phyloP scores from a whole-genome alignment of 2,329 filamentous ascomycete genomes.

The Neofusicoccum laricinum region DNA sequence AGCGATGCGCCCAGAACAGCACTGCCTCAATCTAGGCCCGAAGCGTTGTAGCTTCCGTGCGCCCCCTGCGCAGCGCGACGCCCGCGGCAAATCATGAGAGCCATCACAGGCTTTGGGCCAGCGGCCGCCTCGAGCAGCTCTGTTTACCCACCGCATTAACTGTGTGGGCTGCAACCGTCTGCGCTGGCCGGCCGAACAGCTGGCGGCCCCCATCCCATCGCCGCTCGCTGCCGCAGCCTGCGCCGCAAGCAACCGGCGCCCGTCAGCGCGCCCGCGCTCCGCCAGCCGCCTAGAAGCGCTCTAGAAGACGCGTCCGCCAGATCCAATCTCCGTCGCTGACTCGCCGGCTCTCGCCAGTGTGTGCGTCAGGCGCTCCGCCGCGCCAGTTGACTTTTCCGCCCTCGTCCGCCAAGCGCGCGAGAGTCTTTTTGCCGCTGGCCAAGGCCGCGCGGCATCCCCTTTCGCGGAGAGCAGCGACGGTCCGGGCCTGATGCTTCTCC shows the following conservation, averaged over 20 bases:
- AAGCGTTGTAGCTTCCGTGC: slow-evolving; percentile 7
- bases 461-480: neutral
- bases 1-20: slow-evolving; percentile 14
- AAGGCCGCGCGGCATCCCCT: slow-evolving; percentile 14
- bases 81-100: slow-evolving; percentile 13
- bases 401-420: slow-evolving; percentile 2
- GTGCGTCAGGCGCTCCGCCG: slow-evolving; percentile 11
- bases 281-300: neutral
- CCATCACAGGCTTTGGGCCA: neutral
- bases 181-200: neutral
- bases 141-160: slow-evolving; percentile 3
- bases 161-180: neutral
- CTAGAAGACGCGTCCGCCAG: neutral
- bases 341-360: neutral
- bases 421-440: neutral
- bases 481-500: neutral
- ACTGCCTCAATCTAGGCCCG: slow-evolving; percentile 12
- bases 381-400: slow-evolving; percentile 13
- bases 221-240: neutral
- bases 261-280: neutral
- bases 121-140: neutral
- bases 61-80: slow-evolving; percentile 7
- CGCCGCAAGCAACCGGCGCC: neutral
- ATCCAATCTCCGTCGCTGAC: slow-evolving; percentile 5
- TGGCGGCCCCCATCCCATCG: neutral